Evolutionary conservation across 495 filamentous ascomycete genomes (phyloP), one percentile per base, ranked within the genome.

Genomic region (Tetracladium setigerum): DNA sequence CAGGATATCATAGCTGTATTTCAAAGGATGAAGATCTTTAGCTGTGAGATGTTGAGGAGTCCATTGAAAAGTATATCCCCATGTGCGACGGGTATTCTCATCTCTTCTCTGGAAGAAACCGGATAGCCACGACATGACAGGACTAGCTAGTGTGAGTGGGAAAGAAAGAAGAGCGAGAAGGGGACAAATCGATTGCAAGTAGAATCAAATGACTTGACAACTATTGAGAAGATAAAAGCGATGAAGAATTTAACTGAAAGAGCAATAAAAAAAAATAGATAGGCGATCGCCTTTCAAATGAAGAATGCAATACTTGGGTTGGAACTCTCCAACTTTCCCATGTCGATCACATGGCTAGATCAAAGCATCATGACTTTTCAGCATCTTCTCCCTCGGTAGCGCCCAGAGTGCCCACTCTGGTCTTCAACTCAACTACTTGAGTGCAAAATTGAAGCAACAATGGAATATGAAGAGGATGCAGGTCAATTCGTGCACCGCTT

Each of bases 1-100:
- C 2, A 89, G 67, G 1, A 62, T 63, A 59, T 94, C 87, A 57
- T 83, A 92, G 5, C 73, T 73, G 40, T 76, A 67, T 36, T 76
- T 81, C 57, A 83, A 56, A 1, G 74, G 72, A n/a, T 70, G 54
- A n/a, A 81, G 56, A 56, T 87, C 62, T 46, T 82, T 71, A n/a
- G 64, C 46, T 9, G 77, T 82, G 13, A 75, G 62, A 59, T 95
- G 87, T 1, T 79, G 61, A 2, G 72, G 61, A 0, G 85, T 85
- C 73, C 83, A 83, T 41, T 81, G 70, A 58, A 91, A 90, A 5
- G 72, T 72, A 53, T 86, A 74, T 5, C 77, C 85, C 80, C 82
- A 91, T 46, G 62, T 67, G 36, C 65, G 16, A 14, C 50, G 33
- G 12, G 48, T 54, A 32, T 59, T 62, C 17, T 55, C 54, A 44